These are phyloP conservation scores for Ambrosiella beaveri DNA, from an alignment of 2,329 filamentous ascomycete species.

Conservation along the genomic window DNA sequence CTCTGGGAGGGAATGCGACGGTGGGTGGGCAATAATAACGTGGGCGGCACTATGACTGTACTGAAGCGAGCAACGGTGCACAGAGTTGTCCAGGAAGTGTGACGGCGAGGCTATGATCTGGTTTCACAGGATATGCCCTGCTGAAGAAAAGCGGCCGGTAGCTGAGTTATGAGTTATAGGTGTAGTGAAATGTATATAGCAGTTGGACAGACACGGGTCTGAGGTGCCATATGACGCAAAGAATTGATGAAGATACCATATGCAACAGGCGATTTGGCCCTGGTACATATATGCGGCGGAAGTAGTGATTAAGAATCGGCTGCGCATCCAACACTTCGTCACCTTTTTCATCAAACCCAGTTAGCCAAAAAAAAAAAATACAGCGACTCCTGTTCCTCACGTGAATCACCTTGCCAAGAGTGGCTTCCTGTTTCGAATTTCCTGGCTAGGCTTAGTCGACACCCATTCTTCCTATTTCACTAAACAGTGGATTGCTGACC, in stretches of 20 bases:
- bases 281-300: no score
- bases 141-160: not conserved
- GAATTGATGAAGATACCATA: no score
- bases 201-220: no score
- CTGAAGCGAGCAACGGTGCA: not conserved
- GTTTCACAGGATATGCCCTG: not conserved
- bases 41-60: not conserved
- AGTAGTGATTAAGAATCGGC: not conserved
- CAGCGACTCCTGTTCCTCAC: conserved; percentile 7
- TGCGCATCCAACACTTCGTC: not conserved
- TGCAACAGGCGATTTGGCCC: no score
- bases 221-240: no score
- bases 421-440: no score
- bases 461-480: no score
- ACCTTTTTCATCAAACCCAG: not conserved
- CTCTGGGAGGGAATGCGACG: not conserved
- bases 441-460: no score
- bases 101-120: not conserved
- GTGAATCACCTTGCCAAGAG: conserved; percentile 2
- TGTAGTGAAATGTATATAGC: no score
- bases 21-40: not conserved
- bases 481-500: no score
- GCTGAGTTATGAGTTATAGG: no score
- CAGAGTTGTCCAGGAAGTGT: not conserved
- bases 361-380: not conserved